Evolutionary conservation across 2,329 filamentous ascomycete species (phyloP).

Genomic region (Hypoxylon sp.): DNA sequence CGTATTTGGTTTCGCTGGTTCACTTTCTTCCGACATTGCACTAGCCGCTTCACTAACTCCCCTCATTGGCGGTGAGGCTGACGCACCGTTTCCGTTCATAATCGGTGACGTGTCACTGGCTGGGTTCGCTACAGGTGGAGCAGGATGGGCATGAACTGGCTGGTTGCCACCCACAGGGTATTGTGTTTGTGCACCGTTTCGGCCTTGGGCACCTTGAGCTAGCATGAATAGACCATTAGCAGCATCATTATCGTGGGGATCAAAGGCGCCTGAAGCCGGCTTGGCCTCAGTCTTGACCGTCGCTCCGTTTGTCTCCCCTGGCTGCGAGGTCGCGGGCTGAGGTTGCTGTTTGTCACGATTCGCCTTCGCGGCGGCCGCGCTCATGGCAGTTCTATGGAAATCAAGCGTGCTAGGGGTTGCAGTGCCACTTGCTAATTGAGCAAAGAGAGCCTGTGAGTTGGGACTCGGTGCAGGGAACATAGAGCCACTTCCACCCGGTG

Average conservation of each 20-base stretch:
- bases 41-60: conserved; percentile 76
- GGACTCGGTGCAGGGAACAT: conserved; percentile 96
- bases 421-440: conserved; percentile 81
- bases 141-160: conserved; percentile 64
- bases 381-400: conserved; percentile 93
- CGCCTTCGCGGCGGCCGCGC: conserved; percentile 75
- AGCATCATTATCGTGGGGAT: conserved; percentile 93
- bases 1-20: conserved; percentile 73
- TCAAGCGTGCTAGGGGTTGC: conserved; percentile 92
- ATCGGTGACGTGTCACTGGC: conserved; percentile 64
- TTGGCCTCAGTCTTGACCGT: conserved; percentile 63
- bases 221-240: conserved; percentile 95
- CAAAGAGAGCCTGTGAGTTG: conserved; percentile 85
- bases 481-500: conserved; percentile 92
- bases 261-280: conserved; percentile 74
- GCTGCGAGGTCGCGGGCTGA: conserved; percentile 63
- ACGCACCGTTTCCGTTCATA: conserved; percentile 63
- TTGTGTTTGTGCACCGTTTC: conserved; percentile 66
- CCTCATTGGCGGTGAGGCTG: conserved; percentile 60
- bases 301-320: conserved; percentile 63
- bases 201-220: conserved; percentile 72
- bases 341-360: conserved; percentile 58
- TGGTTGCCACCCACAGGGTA: conserved; percentile 62
- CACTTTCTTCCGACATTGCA: conserved; percentile 78
- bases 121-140: conserved; percentile 53